Evolutionary conservation across 2,329 filamentous ascomycete genomes (phyloP).

Genomic region (Aspergillus unguis): DNA sequence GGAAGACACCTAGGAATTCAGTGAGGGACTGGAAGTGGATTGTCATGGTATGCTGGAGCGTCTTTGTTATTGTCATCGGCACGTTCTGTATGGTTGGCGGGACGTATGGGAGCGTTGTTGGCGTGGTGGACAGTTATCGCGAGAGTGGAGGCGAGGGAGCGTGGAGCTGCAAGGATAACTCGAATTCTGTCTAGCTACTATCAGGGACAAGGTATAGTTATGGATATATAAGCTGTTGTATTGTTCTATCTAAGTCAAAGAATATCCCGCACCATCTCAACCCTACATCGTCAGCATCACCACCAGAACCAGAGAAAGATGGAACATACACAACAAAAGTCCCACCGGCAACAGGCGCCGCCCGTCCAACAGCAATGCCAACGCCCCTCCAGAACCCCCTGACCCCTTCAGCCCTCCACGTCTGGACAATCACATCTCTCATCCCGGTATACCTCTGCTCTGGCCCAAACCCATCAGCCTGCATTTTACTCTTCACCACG

Average conservation of each 20-base stretch:
- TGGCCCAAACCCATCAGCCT: slow-evolving; percentile 80
- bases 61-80: slow-evolving; percentile 24
- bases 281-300: neutral
- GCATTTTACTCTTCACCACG: slow-evolving; percentile 98
- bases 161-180: slow-evolving; percentile 48
- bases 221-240: neutral
- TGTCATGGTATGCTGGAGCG: slow-evolving; percentile 4
- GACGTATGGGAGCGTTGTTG: slow-evolving; percentile 45
- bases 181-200: slow-evolving; percentile 13
- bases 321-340: slow-evolving; percentile 69
- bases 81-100: slow-evolving; percentile 46
- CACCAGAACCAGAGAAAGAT: neutral
- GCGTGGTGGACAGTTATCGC: slow-evolving; percentile 39
- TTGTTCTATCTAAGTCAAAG: neutral
- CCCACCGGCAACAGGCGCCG: slow-evolving; percentile 91
- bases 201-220: too few relatives aligned
- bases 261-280: neutral
- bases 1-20: neutral
- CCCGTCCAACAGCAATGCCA: slow-evolving; percentile 81
- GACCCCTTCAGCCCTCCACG: slow-evolving; percentile 67
- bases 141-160: slow-evolving; percentile 34
- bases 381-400: slow-evolving; percentile 90
- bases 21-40: neutral
- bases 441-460: slow-evolving; percentile 69
- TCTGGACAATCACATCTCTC: slow-evolving; percentile 79